Evolutionary conservation across 805 yeast genomes (phyloP), one percentile per base, ranked within the genome.

Genomic region (Komagataella kurtzmanii): DNA sequence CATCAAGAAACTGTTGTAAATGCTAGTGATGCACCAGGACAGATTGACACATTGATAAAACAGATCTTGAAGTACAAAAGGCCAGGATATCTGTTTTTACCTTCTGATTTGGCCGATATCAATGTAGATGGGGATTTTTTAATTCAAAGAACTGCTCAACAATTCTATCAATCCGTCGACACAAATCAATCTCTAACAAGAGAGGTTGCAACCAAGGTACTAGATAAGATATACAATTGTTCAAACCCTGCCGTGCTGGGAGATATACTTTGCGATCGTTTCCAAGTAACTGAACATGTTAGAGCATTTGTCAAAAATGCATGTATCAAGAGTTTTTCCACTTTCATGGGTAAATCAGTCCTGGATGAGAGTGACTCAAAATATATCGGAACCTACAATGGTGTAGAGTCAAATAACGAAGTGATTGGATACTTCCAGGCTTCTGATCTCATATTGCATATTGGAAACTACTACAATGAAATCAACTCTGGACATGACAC

Each of bases 21-120:
- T 54, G 67, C 79, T 6, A 56, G 62, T 0, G 63, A 66, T 7
- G 85, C 82, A 0, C 70, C 82, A 40, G 66, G 67, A 19, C 80
- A 84, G 62, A 78, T 90, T 51, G 97, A 90, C 63, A 67, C 68
- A 19, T 84, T 87, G 6, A 75, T 90, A 52, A 61, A 59, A 47
- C 69, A 73, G 17, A 79, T 87, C 24, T 67, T 79, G 56, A 69
- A 64, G 44, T 71, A 76, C 48, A 80, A 83, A 44, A 79, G 82
- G 62, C 97, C 97, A 0, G 97, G 95, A 14, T 89, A 85, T 60
- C 63, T 89, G 49, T 87, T 79, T 62, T 64, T 90, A 48, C 97
- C 97, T 1, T 69, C 76, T 46, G 90, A 89, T 62, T 64, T 86
- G 56, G 77, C 80, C 7, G 79, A 80, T 51, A 54, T 58, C 12